Evolutionary conservation across 2,329 filamentous ascomycete species (phyloP).

Genomic region (Boeremia lycopersici): DNA sequence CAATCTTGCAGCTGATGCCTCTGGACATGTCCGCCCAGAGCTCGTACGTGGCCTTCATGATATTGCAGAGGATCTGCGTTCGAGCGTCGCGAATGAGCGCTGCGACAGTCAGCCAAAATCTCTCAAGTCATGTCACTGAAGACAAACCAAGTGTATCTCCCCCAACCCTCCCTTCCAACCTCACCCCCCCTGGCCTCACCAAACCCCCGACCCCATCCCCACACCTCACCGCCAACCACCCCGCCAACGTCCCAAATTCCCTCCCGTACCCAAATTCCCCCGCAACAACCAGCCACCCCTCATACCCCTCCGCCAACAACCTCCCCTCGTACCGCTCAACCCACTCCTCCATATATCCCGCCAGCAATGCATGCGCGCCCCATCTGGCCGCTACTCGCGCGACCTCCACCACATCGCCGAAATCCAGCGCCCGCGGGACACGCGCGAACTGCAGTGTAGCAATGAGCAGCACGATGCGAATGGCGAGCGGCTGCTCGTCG

Average conservation of each 20-base stretch:
- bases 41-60: conserved; percentile 2
- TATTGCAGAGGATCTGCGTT: background rate
- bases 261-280: conserved; percentile 30
- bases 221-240: conserved; percentile 3
- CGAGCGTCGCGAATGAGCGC: conserved; percentile 2
- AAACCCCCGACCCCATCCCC: background rate
- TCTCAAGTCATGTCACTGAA: background rate
- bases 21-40: background rate
- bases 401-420: conserved; percentile 33
- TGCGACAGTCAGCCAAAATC: background rate
- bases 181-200: too few relatives aligned
- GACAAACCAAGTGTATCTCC: conserved; percentile 5
- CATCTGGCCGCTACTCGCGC: conserved; percentile 38
- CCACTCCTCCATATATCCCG: conserved; percentile 20
- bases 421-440: conserved; percentile 32
- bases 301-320: conserved; percentile 17
- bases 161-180: conserved; percentile 1
- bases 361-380: conserved; percentile 19
- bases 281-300: conserved; percentile 36
- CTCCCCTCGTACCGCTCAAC: conserved; percentile 9
- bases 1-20: background rate
- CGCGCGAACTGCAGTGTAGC: conserved; percentile 34
- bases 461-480: conserved; percentile 42
- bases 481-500: conserved; percentile 39
- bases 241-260: conserved; percentile 23